Percentiles rank a stretch among this genome's conserved stretches.
Conservation (phyloP, 345 rosid species). For the Viola odorata region DNA sequence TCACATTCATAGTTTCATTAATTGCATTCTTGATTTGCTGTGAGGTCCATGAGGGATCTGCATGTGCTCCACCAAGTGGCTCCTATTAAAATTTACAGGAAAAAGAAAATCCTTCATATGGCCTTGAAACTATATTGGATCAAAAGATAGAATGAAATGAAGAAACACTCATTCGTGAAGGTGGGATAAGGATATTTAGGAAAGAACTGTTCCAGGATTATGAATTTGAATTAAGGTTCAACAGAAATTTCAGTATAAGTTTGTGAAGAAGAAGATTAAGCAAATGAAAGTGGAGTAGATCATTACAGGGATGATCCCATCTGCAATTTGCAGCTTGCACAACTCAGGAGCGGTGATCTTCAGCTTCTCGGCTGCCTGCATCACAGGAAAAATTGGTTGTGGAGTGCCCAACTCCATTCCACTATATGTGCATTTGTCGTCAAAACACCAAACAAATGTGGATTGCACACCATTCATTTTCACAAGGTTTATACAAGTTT, state of each 20-base stretch:
- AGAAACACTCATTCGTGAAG: constrained; percentile 9
- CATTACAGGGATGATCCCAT: constrained; percentile 79
- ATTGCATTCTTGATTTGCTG: constrained; percentile 77
- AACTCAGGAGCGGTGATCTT: constrained; percentile 75
- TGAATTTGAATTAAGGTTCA: constrained; percentile 4
- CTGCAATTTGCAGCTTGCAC: constrained; percentile 68
- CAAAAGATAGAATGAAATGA: constrained; percentile 9
- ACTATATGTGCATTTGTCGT: too few relatives aligned
- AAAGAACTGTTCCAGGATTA: neutral
- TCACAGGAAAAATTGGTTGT: constrained; percentile 9
- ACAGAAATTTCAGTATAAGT: neutral
- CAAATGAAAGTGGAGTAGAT: constrained; percentile 6
- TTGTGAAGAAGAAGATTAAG: neutral
- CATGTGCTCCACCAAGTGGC: constrained; percentile 94
- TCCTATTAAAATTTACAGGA: constrained; percentile 59
- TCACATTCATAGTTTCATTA: constrained; percentile 69
- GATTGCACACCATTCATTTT: too few relatives aligned
- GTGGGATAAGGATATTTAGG: neutral
- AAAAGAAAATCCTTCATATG: constrained; percentile 14
- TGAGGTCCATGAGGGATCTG: constrained; percentile 86
- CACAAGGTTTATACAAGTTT: too few relatives aligned
- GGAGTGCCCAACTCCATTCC: too few relatives aligned
- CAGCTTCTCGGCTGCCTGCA: constrained; percentile 91
- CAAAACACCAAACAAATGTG: too few relatives aligned
- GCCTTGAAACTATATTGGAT: constrained; percentile 6